These are phyloP conservation scores for Chaetomium globosum DNA, from an alignment of 2,329 filamentous ascomycete genomes.

Conservation along the genomic window DNA sequence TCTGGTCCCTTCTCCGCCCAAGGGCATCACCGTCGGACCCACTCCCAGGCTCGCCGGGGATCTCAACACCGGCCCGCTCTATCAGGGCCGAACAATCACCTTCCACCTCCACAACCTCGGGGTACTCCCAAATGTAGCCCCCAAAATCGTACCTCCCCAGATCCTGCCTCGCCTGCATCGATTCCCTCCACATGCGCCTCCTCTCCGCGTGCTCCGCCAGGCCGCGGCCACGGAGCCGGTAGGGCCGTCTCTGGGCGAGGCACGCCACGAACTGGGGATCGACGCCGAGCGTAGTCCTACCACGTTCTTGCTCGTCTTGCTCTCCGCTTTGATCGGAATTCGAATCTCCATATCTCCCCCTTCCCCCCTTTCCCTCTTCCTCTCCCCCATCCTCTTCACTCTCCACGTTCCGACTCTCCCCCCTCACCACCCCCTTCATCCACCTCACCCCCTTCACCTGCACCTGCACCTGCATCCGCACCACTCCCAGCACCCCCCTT, in stretches of 20 bases:
- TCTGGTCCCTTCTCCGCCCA: slow-evolving; percentile 6
- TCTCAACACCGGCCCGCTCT: not conserved
- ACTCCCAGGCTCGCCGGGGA: no score
- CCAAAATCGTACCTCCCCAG: not conserved
- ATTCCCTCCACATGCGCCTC: not conserved
- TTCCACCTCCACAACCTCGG: slow-evolving; percentile 14
- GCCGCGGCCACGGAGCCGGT: not conserved
- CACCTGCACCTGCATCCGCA: no score
- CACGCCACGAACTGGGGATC: not conserved
- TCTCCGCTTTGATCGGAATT: not conserved
- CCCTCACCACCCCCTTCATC: no score
- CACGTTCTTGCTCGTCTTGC: no score
- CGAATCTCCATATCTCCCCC: no score
- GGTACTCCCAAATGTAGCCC: slow-evolving; percentile 19
- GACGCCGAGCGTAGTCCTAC: not conserved
- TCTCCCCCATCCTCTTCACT: no score
- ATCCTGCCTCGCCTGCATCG: not conserved
- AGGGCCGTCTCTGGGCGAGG: not conserved
- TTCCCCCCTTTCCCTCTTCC: no score
- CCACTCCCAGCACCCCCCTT: no score
- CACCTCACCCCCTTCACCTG: no score
- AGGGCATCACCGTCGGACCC: no score
- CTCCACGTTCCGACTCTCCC: no score
- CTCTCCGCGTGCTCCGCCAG: not conserved
- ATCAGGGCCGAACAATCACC: not conserved